These are phyloP conservation scores for Trichoderma simmonsii DNA, from an alignment of 2,329 filamentous ascomycete species.

Conservation along the genomic window DNA sequence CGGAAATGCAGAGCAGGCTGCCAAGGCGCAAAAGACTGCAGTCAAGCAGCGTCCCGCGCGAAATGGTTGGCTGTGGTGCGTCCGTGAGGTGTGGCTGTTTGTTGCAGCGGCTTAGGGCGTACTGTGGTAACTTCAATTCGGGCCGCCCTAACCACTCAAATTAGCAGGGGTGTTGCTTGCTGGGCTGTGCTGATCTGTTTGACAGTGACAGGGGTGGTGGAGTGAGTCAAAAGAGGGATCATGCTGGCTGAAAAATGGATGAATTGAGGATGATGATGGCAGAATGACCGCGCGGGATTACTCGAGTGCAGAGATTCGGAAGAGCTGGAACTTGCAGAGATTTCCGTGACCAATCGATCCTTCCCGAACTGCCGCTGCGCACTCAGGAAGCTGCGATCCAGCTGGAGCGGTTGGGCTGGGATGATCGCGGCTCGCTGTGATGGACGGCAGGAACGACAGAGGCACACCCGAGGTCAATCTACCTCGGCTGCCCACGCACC, in stretches of 20 bases:
- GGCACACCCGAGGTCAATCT: neutral
- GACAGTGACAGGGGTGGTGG: neutral
- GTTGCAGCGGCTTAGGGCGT: neutral
- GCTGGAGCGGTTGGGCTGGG: neutral
- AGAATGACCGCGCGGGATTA: neutral
- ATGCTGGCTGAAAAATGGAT: neutral
- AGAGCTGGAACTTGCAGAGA: neutral
- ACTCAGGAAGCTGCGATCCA: neutral
- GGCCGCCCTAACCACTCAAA: neutral
- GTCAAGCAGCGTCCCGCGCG: neutral
- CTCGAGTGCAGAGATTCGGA: neutral
- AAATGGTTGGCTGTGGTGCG: conserved; percentile 15
- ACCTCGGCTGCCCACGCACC: neutral
- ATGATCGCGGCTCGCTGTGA: neutral
- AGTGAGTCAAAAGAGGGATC: conserved; percentile 2
- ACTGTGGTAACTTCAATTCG: neutral
- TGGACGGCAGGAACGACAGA: neutral
- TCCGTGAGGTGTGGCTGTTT: conserved; percentile 7
- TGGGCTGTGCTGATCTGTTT: conserved; percentile 14
- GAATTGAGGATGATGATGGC: neutral
- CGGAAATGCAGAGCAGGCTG: neutral
- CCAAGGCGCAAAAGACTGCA: neutral
- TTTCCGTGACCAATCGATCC: neutral
- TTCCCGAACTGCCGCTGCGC: neutral
- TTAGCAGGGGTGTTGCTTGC: conserved; percentile 6